Evolutionary conservation across 306 rosid genomes (phyloP).

Genomic region (Vicia villosa): DNA sequence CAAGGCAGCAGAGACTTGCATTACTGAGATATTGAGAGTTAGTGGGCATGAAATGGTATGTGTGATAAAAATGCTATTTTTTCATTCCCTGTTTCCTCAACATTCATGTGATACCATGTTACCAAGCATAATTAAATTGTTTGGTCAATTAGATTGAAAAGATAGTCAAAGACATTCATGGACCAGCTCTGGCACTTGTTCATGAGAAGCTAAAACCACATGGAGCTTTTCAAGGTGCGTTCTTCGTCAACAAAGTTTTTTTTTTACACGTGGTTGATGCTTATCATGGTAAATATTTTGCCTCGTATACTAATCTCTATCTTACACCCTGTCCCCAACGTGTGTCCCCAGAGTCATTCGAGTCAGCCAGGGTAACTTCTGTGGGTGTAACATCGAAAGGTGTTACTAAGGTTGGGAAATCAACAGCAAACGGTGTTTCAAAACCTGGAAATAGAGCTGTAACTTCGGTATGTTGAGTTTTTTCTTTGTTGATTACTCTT

Average conservation of each 20-base stretch:
- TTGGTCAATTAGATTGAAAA: conserved; percentile 69
- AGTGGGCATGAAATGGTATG: conserved; percentile 80
- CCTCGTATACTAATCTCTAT: background rate
- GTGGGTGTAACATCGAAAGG: conserved; percentile 61
- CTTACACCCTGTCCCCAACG: background rate
- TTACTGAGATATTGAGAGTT: conserved; percentile 85
- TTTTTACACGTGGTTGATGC: conserved; percentile 21
- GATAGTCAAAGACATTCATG: conserved; percentile 72
- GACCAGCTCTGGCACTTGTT: conserved; percentile 77
- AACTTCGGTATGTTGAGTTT: conserved; percentile 61
- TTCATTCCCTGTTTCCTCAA: conserved; percentile 17
- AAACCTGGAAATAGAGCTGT: conserved; percentile 76
- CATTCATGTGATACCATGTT: conserved; percentile 29
- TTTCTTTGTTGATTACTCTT: conserved; percentile 12
- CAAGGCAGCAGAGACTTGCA: conserved; percentile 91
- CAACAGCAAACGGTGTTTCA: conserved; percentile 69
- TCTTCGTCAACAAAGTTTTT: conserved; percentile 25
- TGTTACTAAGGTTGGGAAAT: conserved; percentile 66
- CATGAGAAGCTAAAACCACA: conserved; percentile 73
- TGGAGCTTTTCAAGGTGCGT: conserved; percentile 70
- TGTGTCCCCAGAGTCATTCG: conserved; percentile 60
- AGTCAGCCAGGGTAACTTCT: conserved; percentile 57
- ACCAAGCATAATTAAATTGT: conserved; percentile 21
- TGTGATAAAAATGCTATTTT: conserved; percentile 5
- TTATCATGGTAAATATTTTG: conserved; percentile 19